A percentile compares a stretch with the other conserved stretches of the same genome.
phyloP scores from a whole-genome alignment of 495 filamentous ascomycete genomes.

The Penicillium cosmopolitanum region DNA sequence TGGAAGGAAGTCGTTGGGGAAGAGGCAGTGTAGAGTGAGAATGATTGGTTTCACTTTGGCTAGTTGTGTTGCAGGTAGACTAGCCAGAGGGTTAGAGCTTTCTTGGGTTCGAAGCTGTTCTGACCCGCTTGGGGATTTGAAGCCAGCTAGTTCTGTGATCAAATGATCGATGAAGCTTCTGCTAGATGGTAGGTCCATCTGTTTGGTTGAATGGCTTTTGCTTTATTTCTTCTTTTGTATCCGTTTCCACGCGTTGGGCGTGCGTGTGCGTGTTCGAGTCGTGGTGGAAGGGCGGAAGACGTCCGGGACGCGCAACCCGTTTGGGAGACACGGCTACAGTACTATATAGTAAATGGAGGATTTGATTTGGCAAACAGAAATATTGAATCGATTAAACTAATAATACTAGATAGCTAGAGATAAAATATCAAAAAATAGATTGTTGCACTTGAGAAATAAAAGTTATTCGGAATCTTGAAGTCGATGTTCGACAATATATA shows the following conservation, averaged over 20 bases:
- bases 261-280: no score
- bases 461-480: no score
- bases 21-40: conserved; percentile 57
- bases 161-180: conserved; percentile 35
- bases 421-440: background rate
- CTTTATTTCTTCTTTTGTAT: background rate
- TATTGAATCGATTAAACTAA: background rate
- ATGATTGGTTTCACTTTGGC: conserved; percentile 44
- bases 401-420: no score
- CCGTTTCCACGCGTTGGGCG: background rate
- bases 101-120: conserved; percentile 10
- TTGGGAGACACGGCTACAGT: no score
- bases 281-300: no score
- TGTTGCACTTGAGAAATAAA: no score
- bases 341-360: background rate
- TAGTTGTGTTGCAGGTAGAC: conserved; percentile 24
- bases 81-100: conserved; percentile 22
- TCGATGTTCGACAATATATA: no score
- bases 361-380: background rate
- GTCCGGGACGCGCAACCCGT: no score
- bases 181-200: conserved; percentile 1
- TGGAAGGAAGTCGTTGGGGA: conserved; percentile 63
- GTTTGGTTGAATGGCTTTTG: background rate
- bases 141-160: conserved; percentile 28
- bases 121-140: conserved; percentile 1